Evolutionary conservation across 495 filamentous ascomycete genomes (phyloP), one percentile per base, ranked within the genome.

Genomic region (Lindgomyces ingoldianus): DNA sequence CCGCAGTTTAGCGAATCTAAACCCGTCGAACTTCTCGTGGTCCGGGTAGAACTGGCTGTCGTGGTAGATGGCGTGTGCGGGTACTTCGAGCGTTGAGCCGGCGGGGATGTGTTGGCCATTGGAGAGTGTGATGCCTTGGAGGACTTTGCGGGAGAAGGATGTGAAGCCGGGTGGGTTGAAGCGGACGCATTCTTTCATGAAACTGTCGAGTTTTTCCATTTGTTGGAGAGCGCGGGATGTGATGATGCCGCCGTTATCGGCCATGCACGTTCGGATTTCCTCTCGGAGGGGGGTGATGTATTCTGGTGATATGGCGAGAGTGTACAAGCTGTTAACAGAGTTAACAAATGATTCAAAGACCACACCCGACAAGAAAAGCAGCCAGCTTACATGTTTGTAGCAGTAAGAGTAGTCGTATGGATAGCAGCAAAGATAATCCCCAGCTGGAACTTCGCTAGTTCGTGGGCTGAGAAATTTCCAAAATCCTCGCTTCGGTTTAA

Each of bases 361-460:
- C n/a, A n/a, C n/a, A n/a, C n/a, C 19, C 27, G 11, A 4, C 53
- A 8, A 16, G 27, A 4, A 41, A n/a, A n/a, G n/a, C n/a, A n/a
- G n/a, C n/a, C 8, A 6, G 26, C 48, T 19, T 41, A 61, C 57
- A 62, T 50, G 54, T 68, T 68, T 14, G 67, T 66, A 0, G 51
- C 30, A 1, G 67, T 67, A 45, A 73, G 64, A 9, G 67, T 65
- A 1, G 73, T 78, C 3, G 76, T 77, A 49, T 78, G 76, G 18
- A 78, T 78, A 0, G 74, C 69, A 18, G 71, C 73, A 46, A 73
- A 73, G 44, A 53, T 69, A 12, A 72, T 19, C 25, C 64, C 61
- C 26, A 75, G 60, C 30, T 70, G 69, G 1, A 67, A 48, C 16
- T 30, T 53, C 3, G 68, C 72, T 11, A 76, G 50, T 16, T 60